A percentile compares a stretch with the other conserved stretches of the same genome.
Conservation (phyloP, 1,284 basidiomycete species). For the Pascua guehoae region DNA sequence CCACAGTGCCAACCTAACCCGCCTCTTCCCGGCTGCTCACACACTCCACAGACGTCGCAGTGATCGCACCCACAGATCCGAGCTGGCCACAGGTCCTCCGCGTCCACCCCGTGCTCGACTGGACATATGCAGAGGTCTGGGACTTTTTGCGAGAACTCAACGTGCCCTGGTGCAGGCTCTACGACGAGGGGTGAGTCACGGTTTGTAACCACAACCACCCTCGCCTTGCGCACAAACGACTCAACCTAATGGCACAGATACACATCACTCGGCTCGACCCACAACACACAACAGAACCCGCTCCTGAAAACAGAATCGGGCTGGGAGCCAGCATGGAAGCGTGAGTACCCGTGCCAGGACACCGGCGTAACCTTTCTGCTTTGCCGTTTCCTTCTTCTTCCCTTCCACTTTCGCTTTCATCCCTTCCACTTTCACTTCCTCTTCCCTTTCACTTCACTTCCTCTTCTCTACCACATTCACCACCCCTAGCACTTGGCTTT, state of each 20-base stretch:
- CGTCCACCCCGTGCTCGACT: constrained; percentile 93
- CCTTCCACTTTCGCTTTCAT: too few species aligned
- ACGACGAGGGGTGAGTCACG: constrained; percentile 76
- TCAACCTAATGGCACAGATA: constrained; percentile 51
- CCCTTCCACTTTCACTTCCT: too few species aligned
- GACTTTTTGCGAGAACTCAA: constrained; percentile 69
- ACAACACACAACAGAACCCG: constrained; percentile 91
- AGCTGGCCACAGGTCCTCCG: constrained; percentile 88
- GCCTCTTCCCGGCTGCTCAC: not conserved
- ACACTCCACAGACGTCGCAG: constrained; percentile 55
- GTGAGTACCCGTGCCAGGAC: constrained; percentile 19
- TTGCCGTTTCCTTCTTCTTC: too few species aligned
- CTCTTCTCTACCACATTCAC: too few species aligned
- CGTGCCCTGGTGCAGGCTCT: constrained; percentile 81
- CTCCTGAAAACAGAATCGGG: constrained; percentile 55
- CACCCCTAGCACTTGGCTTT: too few species aligned
- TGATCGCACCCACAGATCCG: constrained; percentile 73
- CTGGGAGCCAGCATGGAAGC: constrained; percentile 41
- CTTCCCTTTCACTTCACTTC: too few species aligned
- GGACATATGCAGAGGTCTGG: constrained; percentile 90
- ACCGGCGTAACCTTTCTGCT: too few species aligned
- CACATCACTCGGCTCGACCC: constrained; percentile 91
- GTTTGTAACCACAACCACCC: not conserved
- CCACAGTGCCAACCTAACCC: not conserved
- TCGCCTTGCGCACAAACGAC: not conserved